A percentile compares a stretch with the other conserved stretches of the same genome.
phyloP scores from a whole-genome alignment of 148 eudicot genomes.

The Mesembryanthemum crystallinum region DNA sequence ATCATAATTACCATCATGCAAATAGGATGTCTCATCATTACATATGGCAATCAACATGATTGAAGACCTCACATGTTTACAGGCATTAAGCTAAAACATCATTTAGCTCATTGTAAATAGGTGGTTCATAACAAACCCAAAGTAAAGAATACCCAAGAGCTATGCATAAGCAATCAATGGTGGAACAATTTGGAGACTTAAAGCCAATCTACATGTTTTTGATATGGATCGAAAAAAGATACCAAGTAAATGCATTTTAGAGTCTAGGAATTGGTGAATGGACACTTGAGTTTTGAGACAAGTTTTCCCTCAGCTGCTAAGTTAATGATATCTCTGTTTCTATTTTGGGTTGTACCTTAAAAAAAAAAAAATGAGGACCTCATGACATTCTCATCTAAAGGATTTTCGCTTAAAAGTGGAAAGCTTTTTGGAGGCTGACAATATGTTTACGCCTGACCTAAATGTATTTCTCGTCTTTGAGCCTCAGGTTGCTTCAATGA shows the following conservation, averaged over 20 bases:
- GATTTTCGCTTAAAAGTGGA: background rate
- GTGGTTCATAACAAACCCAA: background rate
- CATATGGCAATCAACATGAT: background rate
- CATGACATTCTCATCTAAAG: background rate
- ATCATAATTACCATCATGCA: background rate
- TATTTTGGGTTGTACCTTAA: background rate
- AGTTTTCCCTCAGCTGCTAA: background rate
- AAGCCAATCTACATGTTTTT: background rate
- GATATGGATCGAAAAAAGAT: background rate
- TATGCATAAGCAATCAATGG: background rate
- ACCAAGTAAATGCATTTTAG: background rate
- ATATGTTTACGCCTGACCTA: background rate
- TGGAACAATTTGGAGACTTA: background rate
- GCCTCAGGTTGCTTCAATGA: background rate
- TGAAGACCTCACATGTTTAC: background rate
- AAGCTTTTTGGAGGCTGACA: background rate
- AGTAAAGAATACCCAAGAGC: background rate
- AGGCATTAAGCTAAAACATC: background rate
- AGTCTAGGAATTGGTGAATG: background rate
- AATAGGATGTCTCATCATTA: background rate
- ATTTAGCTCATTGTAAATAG: background rate
- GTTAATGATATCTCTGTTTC: background rate
- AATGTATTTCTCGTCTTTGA: background rate
- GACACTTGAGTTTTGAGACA: background rate
- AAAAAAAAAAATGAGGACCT: background rate